These are phyloP conservation scores for Apiospora rasikravindrae DNA, from an alignment of 2,329 filamentous ascomycete genomes.

Conservation along the genomic window DNA sequence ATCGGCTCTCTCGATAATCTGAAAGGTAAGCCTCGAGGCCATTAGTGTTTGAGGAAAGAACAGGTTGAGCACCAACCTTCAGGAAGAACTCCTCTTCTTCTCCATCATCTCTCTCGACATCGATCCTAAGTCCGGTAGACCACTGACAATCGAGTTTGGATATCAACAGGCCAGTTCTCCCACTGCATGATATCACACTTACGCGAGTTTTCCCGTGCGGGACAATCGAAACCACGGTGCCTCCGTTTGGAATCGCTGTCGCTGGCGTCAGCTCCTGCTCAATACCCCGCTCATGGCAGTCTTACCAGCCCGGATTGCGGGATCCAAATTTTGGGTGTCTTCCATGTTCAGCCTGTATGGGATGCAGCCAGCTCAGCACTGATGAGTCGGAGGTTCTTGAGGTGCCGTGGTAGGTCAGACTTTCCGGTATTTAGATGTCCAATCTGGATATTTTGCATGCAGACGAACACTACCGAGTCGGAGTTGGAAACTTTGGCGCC, in stretches of 20 bases:
- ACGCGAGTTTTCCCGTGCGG: neutral
- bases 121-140: neutral
- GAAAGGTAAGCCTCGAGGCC: neutral
- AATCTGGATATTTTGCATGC: neutral
- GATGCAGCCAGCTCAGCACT: neutral
- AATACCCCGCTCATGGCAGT: neutral
- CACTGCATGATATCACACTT: neutral
- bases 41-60: neutral
- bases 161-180: neutral
- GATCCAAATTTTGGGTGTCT: neutral
- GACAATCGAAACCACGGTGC: neutral
- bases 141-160: neutral
- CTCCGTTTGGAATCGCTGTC: neutral
- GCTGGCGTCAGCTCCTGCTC: neutral
- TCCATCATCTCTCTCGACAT: neutral
- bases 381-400: neutral
- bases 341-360: neutral
- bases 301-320: neutral
- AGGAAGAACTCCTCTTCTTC: neutral
- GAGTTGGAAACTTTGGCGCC: neutral
- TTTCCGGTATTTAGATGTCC: neutral
- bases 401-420: neutral
- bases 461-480: neutral
- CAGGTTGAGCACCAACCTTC: neutral
- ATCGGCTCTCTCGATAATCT: constrained; percentile 29